A percentile compares a stretch with the other conserved stretches of the same genome.
These are phyloP conservation scores for Nannochloropsis gaditana DNA, from an alignment of 108 stramenopile genomes.

Conservation along the genomic window DNA sequence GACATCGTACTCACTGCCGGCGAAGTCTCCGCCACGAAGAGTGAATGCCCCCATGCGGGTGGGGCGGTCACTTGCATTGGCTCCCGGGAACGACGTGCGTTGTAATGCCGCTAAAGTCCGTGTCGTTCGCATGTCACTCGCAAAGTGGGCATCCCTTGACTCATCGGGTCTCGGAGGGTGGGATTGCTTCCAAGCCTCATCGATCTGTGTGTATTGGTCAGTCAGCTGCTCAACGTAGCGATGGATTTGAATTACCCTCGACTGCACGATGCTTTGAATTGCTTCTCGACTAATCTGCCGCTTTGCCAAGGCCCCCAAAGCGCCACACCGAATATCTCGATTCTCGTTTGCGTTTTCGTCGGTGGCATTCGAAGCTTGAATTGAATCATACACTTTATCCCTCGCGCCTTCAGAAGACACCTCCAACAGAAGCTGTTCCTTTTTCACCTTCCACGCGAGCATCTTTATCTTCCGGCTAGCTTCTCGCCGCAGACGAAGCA, in stretches of 20 bases:
- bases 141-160: not conserved
- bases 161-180: not conserved
- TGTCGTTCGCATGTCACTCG: not conserved
- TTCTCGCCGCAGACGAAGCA: not conserved
- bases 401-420: not conserved
- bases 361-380: not conserved
- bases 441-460: not conserved
- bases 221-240: slow-evolving; percentile 1
- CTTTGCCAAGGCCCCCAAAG: not conserved
- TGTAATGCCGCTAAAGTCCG: not conserved
- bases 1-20: slow-evolving; percentile 28
- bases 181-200: not conserved
- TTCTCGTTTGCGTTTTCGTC: not conserved
- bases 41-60: not conserved
- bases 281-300: not conserved
- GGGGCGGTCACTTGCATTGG: not conserved
- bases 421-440: not conserved
- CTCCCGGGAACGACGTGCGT: slow-evolving; percentile 14
- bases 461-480: not conserved
- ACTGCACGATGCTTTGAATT: not conserved
- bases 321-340: not conserved
- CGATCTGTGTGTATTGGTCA: not conserved
- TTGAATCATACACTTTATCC: not conserved
- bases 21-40: slow-evolving; percentile 1
- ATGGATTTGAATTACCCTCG: not conserved